Conservation (phyloP, 2,329 filamentous ascomycete genomes). For the Aspergillus arachidicola region DNA sequence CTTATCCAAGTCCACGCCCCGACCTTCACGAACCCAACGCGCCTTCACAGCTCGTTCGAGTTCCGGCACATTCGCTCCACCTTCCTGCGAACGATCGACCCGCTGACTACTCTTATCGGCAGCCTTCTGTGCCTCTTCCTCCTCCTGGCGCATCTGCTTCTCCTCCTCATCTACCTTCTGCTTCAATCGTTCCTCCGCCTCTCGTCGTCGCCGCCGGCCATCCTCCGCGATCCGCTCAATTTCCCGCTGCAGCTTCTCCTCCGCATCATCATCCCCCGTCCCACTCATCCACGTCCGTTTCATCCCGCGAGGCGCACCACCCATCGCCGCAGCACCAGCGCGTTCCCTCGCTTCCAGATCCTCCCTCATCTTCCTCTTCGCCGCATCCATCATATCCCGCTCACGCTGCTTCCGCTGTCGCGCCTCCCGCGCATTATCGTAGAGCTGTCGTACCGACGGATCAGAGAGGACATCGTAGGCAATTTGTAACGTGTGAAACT, state of each 20-base stretch:
- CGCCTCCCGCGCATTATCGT: constrained; percentile 76
- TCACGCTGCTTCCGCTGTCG: constrained; percentile 69
- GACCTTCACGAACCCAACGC: constrained; percentile 55
- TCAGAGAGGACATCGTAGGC: constrained; percentile 84
- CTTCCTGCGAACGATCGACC: constrained; percentile 39
- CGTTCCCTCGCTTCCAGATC: constrained; percentile 80
- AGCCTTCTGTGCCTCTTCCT: constrained; percentile 47
- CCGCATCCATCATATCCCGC: constrained; percentile 72
- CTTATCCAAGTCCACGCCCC: constrained; percentile 50
- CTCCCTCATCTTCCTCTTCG: constrained; percentile 76
- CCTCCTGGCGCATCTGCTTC: constrained; percentile 39
- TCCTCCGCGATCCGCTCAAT: constrained; percentile 57
- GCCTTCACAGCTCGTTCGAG: constrained; percentile 62
- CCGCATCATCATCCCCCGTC: constrained; percentile 43
- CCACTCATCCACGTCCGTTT: constrained; percentile 56
- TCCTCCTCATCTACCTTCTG: constrained; percentile 48
- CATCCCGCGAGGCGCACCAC: constrained; percentile 54
- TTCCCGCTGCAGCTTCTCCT: constrained; percentile 56
- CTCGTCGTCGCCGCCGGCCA: constrained; percentile 53
- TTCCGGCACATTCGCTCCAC: constrained; percentile 51
- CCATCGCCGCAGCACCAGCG: constrained; percentile 42
- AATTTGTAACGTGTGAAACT: constrained; percentile 82
- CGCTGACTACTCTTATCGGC: constrained; percentile 34
- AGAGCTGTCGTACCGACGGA: constrained; percentile 69
- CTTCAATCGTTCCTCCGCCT: constrained; percentile 50